phyloP scores from a whole-genome alignment of 1,139 yeast genomes.

The Yamadazyma blattariae region DNA sequence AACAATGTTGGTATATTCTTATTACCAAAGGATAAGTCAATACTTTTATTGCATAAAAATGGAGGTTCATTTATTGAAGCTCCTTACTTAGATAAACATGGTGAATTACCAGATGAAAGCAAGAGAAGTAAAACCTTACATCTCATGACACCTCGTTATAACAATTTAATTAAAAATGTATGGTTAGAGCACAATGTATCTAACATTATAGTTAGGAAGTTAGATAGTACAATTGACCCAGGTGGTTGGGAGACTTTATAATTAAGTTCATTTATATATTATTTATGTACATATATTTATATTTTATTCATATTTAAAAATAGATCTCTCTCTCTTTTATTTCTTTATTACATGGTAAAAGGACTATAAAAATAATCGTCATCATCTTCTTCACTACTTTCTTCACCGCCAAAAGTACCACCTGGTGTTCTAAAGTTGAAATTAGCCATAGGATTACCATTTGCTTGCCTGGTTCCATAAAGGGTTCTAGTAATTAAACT shows the following conservation, averaged over 20 bases:
- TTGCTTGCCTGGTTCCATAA: constrained; percentile 22
- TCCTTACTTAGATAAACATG: constrained; percentile 85
- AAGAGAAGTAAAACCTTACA: constrained; percentile 73
- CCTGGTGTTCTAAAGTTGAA: constrained; percentile 8
- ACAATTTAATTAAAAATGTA: constrained; percentile 59
- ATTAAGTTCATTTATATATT: constrained; percentile 9
- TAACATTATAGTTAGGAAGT: constrained; percentile 71
- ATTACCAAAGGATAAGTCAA: constrained; percentile 71
- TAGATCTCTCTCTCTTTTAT: background rate
- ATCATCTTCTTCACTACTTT: constrained; percentile 19
- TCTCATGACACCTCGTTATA: constrained; percentile 62
- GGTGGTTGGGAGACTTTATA: constrained; percentile 96
- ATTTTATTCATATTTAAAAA: background rate
- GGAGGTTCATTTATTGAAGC: constrained; percentile 85
- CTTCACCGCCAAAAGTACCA: constrained; percentile 13
- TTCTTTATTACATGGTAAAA: constrained; percentile 8
- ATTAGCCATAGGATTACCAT: constrained; percentile 7
- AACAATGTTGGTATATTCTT: constrained; percentile 74
- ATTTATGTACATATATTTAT: constrained; percentile 1
- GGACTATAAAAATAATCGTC: constrained; percentile 13
- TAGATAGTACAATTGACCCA: constrained; percentile 75
- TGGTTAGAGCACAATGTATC: constrained; percentile 84
- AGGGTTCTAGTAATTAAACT: constrained; percentile 34
- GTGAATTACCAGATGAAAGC: constrained; percentile 76
- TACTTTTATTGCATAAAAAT: constrained; percentile 60